These are phyloP conservation scores for Thelonectria rubi DNA, from an alignment of 2,329 filamentous ascomycete genomes.

Conservation along the genomic window DNA sequence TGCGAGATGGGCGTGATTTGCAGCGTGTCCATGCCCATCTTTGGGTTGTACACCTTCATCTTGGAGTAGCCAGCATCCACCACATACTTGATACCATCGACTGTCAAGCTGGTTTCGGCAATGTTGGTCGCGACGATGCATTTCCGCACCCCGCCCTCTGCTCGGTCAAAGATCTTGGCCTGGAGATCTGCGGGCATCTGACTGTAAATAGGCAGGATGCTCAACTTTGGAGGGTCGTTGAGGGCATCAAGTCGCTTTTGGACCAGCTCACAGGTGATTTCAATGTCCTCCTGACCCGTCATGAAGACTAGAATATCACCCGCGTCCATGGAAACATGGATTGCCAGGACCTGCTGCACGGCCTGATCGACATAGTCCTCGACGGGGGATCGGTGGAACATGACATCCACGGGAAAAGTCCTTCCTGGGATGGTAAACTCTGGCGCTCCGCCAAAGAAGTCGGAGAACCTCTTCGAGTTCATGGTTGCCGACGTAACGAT, in stretches of 20 bases:
- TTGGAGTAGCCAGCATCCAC: conserved; percentile 97
- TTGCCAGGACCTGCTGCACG: conserved; percentile 93
- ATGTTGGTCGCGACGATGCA: conserved; percentile 99
- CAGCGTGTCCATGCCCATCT: conserved; percentile 99
- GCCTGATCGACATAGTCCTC: conserved; percentile 98
- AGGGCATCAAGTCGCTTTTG: conserved; percentile 87
- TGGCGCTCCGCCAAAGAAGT: conserved; percentile 94
- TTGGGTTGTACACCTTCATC: conserved; percentile 97
- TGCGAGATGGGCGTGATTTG: conserved; percentile 98
- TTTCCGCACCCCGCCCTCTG: conserved; percentile 89
- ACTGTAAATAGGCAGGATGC: conserved; percentile 97
- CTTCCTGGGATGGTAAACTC: conserved; percentile 96
- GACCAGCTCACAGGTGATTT: conserved; percentile 92
- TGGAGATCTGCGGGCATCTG: conserved; percentile 99
- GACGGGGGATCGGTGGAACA: conserved; percentile 93
- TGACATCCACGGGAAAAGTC: conserved; percentile 96
- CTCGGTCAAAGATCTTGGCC: conserved; percentile 95
- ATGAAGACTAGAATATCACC: conserved; percentile 99
- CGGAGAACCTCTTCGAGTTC: conserved; percentile 95
- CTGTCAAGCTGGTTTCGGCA: conserved; percentile 95
- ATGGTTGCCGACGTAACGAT: conserved; percentile 99
- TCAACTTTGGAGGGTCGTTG: conserved; percentile 93
- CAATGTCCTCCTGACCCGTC: conserved; percentile 99
- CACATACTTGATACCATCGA: conserved; percentile 99
- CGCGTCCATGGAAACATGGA: conserved; percentile 91